These are phyloP conservation scores for Haplosporangium gracile DNA, from an alignment of 192 early-diverging fungal genomes.

Conservation along the genomic window DNA sequence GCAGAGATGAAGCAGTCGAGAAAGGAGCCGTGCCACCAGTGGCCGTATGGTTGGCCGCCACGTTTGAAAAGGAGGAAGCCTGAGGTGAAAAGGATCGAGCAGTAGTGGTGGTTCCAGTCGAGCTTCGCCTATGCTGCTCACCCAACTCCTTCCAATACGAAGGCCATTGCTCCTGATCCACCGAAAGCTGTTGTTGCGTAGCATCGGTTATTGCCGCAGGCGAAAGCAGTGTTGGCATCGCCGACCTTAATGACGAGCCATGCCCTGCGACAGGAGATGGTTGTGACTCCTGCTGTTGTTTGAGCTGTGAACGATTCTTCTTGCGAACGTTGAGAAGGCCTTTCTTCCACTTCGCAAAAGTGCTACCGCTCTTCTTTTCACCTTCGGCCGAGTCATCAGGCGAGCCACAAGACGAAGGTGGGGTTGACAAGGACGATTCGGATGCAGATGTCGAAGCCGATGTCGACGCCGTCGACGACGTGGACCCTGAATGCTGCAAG, in stretches of 20 bases:
- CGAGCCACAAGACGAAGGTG: background rate
- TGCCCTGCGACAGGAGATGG: background rate
- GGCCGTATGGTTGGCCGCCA: too few relatives aligned
- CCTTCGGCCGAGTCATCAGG: too few relatives aligned
- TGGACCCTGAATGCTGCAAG: background rate
- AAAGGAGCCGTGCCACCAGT: too few relatives aligned
- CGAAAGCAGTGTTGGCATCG: background rate
- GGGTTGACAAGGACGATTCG: background rate
- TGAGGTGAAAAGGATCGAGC: background rate
- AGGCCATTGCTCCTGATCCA: background rate
- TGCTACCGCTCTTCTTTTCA: background rate
- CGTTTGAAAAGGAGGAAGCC: background rate
- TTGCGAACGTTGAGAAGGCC: background rate
- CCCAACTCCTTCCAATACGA: background rate
- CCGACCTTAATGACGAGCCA: background rate
- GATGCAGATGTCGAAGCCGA: background rate
- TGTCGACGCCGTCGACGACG: background rate
- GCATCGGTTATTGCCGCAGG: too few relatives aligned
- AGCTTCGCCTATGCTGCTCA: background rate
- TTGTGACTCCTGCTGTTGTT: background rate
- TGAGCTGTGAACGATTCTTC: background rate
- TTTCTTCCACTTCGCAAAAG: conserved; percentile 14
- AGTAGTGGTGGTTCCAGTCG: background rate
- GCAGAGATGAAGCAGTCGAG: too few relatives aligned
- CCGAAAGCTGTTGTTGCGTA: background rate